Base-by-base conservation (phyloP, 2,329 filamentous ascomycete genomes). In the Gnomoniopsis smithogilvyi region DNA sequence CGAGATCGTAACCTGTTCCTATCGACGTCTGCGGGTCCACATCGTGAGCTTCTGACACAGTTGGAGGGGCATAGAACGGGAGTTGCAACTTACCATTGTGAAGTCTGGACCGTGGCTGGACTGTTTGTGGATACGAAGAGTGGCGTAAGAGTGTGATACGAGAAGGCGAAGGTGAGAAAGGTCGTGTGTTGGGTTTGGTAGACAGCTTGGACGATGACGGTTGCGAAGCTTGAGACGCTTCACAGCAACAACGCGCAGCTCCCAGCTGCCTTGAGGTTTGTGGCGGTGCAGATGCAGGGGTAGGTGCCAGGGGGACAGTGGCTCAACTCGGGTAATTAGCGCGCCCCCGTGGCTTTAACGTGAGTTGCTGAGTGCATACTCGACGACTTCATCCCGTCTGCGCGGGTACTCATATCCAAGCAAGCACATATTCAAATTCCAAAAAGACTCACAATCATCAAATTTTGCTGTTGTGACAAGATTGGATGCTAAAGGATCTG, bases 1-100 rank as follows among this genome's bases (percentile, higher is more conserved):
- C 92, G 70, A 99, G 89, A 86, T 99, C 95, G 81, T 99, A 99
- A 73, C 95, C 95, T 71, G 95, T 99, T 74, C 95, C 95, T 90
- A 99, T 99, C 73, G 95, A 99, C 72, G 95, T 99, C 95, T 99
- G 67, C 41, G 64, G 36, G 34, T 3, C 38, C 38, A 17, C 22
- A 21, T 45, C 30, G 51, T 59, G 17, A 64, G 64, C 59, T 64
- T 62, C 46, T 26, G 64, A 58, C 43, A 54, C 56, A 56, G 63
- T 59, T 58, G 43, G 51, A 30, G 53, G 45, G 64, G 65, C 43
- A 65, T 58, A 33, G 33, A 45, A 8, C 34, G 43, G 36, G n/a
- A 36, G 21, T 57, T 62, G 34, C 33, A 22, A 36, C 54, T 56
- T 58, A 66, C 64, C 66, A 66, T 66, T 56, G 43, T 60, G 57